phyloP scores from a whole-genome alignment of 176 grass and related monocot species.

The Canna indica region DNA sequence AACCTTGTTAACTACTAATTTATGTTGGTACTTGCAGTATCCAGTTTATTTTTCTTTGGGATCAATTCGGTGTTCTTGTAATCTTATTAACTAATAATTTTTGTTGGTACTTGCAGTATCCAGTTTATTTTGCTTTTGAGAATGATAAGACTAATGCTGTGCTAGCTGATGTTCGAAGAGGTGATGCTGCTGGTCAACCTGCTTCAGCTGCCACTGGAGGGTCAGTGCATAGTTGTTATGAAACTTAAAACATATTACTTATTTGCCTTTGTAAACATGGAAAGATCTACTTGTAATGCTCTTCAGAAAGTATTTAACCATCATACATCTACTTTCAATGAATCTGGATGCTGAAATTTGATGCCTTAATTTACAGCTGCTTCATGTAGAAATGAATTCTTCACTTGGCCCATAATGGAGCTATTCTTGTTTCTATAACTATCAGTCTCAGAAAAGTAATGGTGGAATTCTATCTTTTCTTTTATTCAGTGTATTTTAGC shows the following conservation, averaged over 20 bases:
- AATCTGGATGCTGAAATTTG: background rate
- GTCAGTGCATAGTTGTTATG: slow-evolving; percentile 31
- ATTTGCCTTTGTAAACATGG: no score
- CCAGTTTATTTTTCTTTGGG: slow-evolving; percentile 68
- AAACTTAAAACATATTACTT: no score
- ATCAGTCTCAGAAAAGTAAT: background rate
- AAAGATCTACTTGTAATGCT: background rate
- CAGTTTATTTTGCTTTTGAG: slow-evolving; percentile 79
- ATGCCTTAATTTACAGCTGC: background rate
- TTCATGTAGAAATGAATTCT: background rate
- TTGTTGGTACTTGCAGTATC: slow-evolving; percentile 55
- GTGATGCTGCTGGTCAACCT: slow-evolving; percentile 57
- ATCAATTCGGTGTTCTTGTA: background rate
- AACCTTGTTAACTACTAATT: slow-evolving; percentile 17
- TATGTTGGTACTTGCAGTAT: slow-evolving; percentile 49
- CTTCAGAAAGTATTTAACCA: background rate
- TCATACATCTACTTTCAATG: background rate
- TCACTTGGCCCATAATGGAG: background rate
- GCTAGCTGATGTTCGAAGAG: slow-evolving; percentile 66
- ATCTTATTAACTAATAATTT: slow-evolving; percentile 18
- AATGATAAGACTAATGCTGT: slow-evolving; percentile 52
- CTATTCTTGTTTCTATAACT: background rate
- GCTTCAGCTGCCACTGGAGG: slow-evolving; percentile 77
- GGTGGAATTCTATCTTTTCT: no score
- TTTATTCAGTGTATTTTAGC: no score